Conservation (phyloP, 208 protist species). For the Porcisia deanei region DNA sequence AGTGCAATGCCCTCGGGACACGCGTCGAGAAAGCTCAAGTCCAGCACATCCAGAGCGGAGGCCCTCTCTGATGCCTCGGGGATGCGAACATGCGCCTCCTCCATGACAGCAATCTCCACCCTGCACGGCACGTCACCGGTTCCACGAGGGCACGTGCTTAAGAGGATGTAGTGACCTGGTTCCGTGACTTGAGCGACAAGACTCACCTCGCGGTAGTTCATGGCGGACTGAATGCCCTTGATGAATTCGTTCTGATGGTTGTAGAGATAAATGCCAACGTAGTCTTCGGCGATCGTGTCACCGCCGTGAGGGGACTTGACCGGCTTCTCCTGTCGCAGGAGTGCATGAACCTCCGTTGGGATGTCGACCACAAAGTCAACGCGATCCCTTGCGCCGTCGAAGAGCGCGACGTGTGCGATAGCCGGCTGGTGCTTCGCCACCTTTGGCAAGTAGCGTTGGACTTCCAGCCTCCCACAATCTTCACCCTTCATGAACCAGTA, state of each 20-base stretch:
- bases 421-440: constrained; percentile 48
- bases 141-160: constrained; percentile 46
- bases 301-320: constrained; percentile 13
- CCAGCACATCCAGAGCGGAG: constrained; percentile 37
- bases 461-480: constrained; percentile 26
- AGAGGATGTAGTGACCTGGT: constrained; percentile 45
- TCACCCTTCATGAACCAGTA: constrained; percentile 45
- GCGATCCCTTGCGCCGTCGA: constrained; percentile 41
- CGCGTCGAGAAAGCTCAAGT: constrained; percentile 49
- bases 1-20: constrained; percentile 39
- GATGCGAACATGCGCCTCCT: constrained; percentile 54
- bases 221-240: constrained; percentile 40
- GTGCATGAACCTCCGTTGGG: constrained; percentile 57
- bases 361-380: constrained; percentile 65
- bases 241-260: constrained; percentile 43
- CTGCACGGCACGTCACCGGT: constrained; percentile 41
- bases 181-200: constrained; percentile 37
- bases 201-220: constrained; percentile 65
- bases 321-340: constrained; percentile 50
- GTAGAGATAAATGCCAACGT: constrained; percentile 60
- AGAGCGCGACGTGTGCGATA: constrained; percentile 37
- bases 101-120: constrained; percentile 53
- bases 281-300: constrained; percentile 57
- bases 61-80: constrained; percentile 50
- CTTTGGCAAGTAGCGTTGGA: constrained; percentile 35